Conservation (phyloP, 73 alveolate species). For the Loxodes magnus region DNA sequence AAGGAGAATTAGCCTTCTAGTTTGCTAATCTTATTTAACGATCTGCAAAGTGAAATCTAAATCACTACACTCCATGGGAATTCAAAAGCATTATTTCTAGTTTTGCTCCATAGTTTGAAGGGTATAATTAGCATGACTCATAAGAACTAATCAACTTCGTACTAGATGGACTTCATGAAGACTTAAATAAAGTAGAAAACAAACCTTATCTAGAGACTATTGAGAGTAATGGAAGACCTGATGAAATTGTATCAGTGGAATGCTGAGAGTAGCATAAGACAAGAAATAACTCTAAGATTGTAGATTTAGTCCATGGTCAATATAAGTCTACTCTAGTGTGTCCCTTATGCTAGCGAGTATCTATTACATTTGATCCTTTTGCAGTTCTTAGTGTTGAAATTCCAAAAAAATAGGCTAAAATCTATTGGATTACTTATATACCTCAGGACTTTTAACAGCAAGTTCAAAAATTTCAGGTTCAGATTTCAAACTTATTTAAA, state of each 20-base stretch:
- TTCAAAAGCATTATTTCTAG: constrained; percentile 31
- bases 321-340: constrained; percentile 83
- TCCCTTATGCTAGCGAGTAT: constrained; percentile 65
- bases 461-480: too few species aligned
- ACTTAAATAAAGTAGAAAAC: constrained; percentile 67
- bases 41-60: constrained; percentile 20
- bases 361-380: constrained; percentile 92
- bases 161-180: constrained; percentile 97
- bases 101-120: constrained; percentile 45
- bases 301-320: constrained; percentile 91
- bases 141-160: constrained; percentile 84
- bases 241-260: constrained; percentile 68
- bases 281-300: constrained; percentile 86
- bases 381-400: constrained; percentile 79
- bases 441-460: too few species aligned
- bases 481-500: too few species aligned
- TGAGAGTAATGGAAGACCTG: constrained; percentile 56
- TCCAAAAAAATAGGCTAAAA: too few species aligned
- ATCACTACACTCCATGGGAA: constrained; percentile 30
- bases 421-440: too few species aligned
- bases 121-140: constrained; percentile 81
- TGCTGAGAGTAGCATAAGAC: constrained; percentile 69
- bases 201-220: constrained; percentile 73
- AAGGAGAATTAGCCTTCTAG: constrained; percentile 51
- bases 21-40: constrained; percentile 49